These are phyloP conservation scores for Chimonanthus salicifolius DNA, from an alignment of 164 flowering plant genomes.

Conservation along the genomic window DNA sequence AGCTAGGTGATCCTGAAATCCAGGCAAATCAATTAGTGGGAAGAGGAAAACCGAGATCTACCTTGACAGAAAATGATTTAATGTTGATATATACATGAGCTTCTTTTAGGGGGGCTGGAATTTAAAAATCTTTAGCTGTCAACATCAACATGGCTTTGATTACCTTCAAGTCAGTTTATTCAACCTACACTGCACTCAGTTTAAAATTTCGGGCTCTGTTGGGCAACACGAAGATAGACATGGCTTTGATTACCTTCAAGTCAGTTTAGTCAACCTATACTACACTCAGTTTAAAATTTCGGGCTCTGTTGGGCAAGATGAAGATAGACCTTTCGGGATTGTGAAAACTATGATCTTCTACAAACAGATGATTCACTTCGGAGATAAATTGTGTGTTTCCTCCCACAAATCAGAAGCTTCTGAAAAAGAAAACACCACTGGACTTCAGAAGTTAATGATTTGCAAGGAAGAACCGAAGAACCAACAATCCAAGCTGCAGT, in stretches of 20 bases:
- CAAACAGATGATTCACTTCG: neutral
- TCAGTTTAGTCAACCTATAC: neutral
- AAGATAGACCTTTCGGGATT: too few relatives aligned
- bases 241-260: neutral
- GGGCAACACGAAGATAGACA: neutral
- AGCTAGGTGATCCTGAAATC: conserved; percentile 91
- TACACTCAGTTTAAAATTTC: neutral
- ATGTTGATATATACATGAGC: neutral
- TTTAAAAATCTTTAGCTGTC: neutral
- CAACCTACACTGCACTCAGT: neutral
- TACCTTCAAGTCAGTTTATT: neutral
- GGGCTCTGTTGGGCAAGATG: neutral
- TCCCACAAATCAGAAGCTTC: neutral
- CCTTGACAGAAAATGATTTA: neutral
- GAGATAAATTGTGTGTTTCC: neutral
- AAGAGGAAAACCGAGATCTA: neutral
- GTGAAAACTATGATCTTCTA: too few relatives aligned
- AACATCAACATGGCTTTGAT: neutral
- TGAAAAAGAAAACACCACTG: neutral
- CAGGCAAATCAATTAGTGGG: neutral
- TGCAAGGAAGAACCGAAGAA: neutral
- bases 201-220: neutral
- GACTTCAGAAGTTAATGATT: neutral
- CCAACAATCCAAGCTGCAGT: neutral
- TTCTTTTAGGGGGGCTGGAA: neutral